A percentile compares a stretch with the other conserved stretches of the same genome.
Conservation (phyloP, 768 basidiomycete genomes). For the Russula dissimulans region DNA sequence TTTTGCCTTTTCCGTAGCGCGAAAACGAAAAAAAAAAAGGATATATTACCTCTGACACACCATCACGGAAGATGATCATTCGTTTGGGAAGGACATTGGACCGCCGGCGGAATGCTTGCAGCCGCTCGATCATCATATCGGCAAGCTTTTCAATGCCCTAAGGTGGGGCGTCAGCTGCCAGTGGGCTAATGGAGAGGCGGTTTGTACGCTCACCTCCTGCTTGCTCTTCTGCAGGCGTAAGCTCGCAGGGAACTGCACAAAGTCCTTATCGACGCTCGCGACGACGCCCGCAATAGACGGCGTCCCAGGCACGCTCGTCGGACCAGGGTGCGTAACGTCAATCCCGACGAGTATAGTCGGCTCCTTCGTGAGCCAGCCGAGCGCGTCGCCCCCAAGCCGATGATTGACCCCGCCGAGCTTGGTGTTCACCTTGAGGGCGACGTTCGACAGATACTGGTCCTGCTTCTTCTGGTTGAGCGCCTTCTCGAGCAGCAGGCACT, state of each 20-base stretch:
- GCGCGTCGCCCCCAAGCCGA: constrained; percentile 42
- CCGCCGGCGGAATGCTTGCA: constrained; percentile 45
- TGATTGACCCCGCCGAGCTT: constrained; percentile 82
- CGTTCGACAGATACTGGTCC: constrained; percentile 76
- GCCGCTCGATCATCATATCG: constrained; percentile 63
- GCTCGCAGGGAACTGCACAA: constrained; percentile 73
- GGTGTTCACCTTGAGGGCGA: constrained; percentile 73
- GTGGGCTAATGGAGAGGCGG: too few relatives aligned
- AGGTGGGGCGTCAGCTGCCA: too few relatives aligned
- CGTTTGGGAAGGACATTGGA: constrained; percentile 49
- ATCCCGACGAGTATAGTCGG: constrained; percentile 81
- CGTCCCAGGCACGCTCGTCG: constrained; percentile 55
- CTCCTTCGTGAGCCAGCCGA: constrained; percentile 55
- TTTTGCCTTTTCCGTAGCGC: neutral
- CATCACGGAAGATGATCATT: constrained; percentile 69
- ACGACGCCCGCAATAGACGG: constrained; percentile 82
- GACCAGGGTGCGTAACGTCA: constrained; percentile 76
- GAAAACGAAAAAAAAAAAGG: too few relatives aligned
- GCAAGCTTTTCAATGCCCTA: constrained; percentile 65
- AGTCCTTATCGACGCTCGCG: constrained; percentile 58
- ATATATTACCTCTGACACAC: constrained; percentile 63
- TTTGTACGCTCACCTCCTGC: constrained; percentile 27
- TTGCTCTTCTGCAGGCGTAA: constrained; percentile 54
- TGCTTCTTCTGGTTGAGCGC: constrained; percentile 49
- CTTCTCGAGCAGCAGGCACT: constrained; percentile 63